Evolutionary conservation across 2,329 filamentous ascomycete genomes (phyloP), one percentile per base, ranked within the genome.

Genomic region (Boeremia exigua): DNA sequence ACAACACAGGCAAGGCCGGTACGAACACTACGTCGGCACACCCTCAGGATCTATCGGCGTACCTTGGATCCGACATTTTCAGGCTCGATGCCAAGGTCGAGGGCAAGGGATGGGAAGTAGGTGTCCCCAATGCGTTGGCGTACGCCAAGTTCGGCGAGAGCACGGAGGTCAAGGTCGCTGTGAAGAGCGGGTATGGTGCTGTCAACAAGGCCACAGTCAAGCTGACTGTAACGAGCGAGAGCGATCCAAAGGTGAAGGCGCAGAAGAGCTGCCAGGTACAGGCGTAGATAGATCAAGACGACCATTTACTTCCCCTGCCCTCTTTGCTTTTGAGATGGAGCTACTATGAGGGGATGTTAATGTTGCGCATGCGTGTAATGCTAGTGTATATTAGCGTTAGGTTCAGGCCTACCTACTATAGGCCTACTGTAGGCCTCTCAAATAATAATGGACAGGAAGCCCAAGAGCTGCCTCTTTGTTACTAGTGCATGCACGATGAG

Each of bases 51-150:
- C 59, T 79, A 1, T 70, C 77, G 0, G 66, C 65, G 11, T 80
- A 80, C 55, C 62, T 81, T 4, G 69, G 66, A 6, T 78, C 75
- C 1, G 81, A 83, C 40, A 77, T 84, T 27, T 83, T 80, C 67
- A 72, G 80, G 10, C 66, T 84, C n/a, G 73, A 68, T 15, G 80
- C 79, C 0, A 60, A 71, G 43, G 74, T 82, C 3, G 72, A 78
- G 6, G 78, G 77, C 11, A 66, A 74, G 2, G 81, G 82, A 0
- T 84, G 81, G 81, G 70, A 67, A 8, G 77, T 80, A 1, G 78
- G 74, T 50, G 50, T 83, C 14, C 71, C 70, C 8, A 75, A 74
- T 52, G 71, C 65, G 34, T 59, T 75, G 72, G 75, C 79, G 7
- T 67, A 74, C 1, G 80, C 77, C 0, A 69, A 75, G 46, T 80